Evolutionary conservation across 2,329 filamentous ascomycete species (phyloP), one percentile per base, ranked within the genome.

Genomic region (Fusarium proliferatum): DNA sequence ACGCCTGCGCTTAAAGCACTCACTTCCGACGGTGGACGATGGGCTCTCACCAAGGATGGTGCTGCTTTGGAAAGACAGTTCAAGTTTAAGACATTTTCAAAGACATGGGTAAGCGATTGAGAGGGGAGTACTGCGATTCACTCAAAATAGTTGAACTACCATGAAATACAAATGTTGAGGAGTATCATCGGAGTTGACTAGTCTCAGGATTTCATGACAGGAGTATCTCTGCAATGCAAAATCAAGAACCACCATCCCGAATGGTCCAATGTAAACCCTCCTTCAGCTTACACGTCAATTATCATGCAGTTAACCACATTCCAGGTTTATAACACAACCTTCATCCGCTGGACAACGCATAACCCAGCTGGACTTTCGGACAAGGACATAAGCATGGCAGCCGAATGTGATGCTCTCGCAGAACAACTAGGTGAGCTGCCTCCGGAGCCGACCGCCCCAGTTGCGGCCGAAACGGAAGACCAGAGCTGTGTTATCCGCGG

Each of bases 271-370:
- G 91, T 91, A 82, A 73, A 33, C 26, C 33, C 13, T 28, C 19
- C 15, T 36, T 11, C 45, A 26, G 33, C 41, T 52, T 39, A 9
- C 21, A 46, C 13, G 17, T 15, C n/a, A 17, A 49, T 23, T n/a
- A 51, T 33, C 23, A 28, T 11, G 23, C 26, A 57, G 33, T 66
- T 73, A 55, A 75, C n/a, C 4, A 23, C 13, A 17, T 13, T 19
- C 26, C 53, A 92, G 90, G 87, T 93, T 13, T 94, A 92, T 82
- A 94, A 93, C 79, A 91, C 88, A 10, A 89, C 89, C 1, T 90
- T 90, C 75, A 89, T 94, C 70, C 88, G 91, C 55, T 94, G 92
- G 92, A 94, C 91, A 13, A 94, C 92, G 3, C 92, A 94, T 79
- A 87, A 83, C 65, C 92, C 91, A 1, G 82, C 84, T 13, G 92